These are phyloP conservation scores for Talaromyces ruber DNA, from an alignment of 495 filamentous ascomycete genomes.

Conservation along the genomic window DNA sequence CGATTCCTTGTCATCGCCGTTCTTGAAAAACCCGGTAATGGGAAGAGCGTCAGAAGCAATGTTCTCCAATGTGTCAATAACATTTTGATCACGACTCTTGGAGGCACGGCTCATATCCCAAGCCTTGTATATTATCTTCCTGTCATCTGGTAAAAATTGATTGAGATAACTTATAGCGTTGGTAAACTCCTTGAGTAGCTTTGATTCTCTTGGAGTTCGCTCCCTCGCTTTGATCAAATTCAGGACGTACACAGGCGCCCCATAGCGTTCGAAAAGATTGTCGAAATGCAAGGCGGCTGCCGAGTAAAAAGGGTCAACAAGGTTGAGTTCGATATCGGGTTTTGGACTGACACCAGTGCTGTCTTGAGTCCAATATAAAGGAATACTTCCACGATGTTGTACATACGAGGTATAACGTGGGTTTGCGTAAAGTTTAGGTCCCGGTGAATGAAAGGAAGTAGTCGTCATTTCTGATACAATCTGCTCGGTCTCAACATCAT, in stretches of 20 bases:
- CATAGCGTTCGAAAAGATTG: conserved; percentile 89
- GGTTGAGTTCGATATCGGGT: conserved; percentile 87
- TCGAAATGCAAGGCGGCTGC: conserved; percentile 97
- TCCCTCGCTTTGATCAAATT: conserved; percentile 91
- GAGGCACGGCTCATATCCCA: conserved; percentile 98
- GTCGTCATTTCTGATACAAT: conserved; percentile 91
- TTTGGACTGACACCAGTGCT: conserved; percentile 93
- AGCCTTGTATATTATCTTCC: conserved; percentile 84
- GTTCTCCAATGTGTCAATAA: conserved; percentile 80
- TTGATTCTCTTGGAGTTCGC: conserved; percentile 85
- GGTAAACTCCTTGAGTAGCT: conserved; percentile 79
- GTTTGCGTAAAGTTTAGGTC: conserved; percentile 75
- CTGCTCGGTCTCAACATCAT: conserved; percentile 99
- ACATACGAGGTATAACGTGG: conserved; percentile 93
- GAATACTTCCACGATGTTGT: conserved; percentile 94
- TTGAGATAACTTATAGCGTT: conserved; percentile 89
- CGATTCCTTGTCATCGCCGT: conserved; percentile 60
- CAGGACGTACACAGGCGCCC: conserved; percentile 81
- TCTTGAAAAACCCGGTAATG: conserved; percentile 89
- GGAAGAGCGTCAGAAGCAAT: conserved; percentile 81
- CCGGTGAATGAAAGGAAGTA: conserved; percentile 91
- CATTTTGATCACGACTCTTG: conserved; percentile 92
- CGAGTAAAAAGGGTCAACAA: conserved; percentile 91
- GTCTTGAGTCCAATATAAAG: conserved; percentile 95
- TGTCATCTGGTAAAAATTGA: conserved; percentile 77